Evolutionary conservation across 106 monocot genomes (phyloP).

Genomic region (Apostasia ramifera): DNA sequence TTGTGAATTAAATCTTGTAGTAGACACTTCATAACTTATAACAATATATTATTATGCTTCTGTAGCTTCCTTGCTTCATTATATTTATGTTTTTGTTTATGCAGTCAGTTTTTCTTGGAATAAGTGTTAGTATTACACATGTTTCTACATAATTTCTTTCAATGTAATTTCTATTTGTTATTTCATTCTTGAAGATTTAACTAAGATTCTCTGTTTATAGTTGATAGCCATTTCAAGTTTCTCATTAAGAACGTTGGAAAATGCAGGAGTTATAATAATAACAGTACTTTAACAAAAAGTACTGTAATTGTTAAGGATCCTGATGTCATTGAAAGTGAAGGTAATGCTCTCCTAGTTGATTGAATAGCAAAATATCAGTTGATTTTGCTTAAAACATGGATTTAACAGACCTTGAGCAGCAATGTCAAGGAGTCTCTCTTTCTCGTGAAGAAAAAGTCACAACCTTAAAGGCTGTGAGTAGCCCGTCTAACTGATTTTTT

Average conservation of each 20-base stretch:
- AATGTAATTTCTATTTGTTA: too few species aligned
- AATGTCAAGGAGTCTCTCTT: slow-evolving; percentile 61
- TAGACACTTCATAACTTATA: too few species aligned
- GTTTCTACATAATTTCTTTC: too few species aligned
- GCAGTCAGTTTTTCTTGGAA: too few species aligned
- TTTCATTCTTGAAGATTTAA: too few species aligned
- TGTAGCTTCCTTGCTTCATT: too few species aligned
- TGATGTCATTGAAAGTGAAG: slow-evolving; percentile 73
- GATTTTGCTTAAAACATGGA: background rate
- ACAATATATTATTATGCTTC: too few species aligned
- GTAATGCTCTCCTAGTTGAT: slow-evolving; percentile 11
- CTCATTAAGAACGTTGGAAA: slow-evolving; percentile 3
- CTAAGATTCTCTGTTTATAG: background rate
- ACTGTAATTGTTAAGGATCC: slow-evolving; percentile 29
- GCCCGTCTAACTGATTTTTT: background rate
- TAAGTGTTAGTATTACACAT: too few species aligned
- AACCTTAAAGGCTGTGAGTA: slow-evolving; percentile 87
- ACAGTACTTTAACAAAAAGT: slow-evolving; percentile 33
- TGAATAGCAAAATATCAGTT: background rate
- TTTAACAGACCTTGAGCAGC: slow-evolving; percentile 78
- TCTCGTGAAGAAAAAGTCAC: slow-evolving; percentile 94
- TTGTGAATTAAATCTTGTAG: too few species aligned
- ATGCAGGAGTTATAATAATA: slow-evolving; percentile 60
- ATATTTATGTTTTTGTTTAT: too few species aligned
- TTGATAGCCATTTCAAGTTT: background rate